A percentile compares a stretch with the other conserved stretches of the same genome.
These are phyloP conservation scores for Rhodamnia argentea DNA, from an alignment of 345 rosid species.

Conservation along the genomic window DNA sequence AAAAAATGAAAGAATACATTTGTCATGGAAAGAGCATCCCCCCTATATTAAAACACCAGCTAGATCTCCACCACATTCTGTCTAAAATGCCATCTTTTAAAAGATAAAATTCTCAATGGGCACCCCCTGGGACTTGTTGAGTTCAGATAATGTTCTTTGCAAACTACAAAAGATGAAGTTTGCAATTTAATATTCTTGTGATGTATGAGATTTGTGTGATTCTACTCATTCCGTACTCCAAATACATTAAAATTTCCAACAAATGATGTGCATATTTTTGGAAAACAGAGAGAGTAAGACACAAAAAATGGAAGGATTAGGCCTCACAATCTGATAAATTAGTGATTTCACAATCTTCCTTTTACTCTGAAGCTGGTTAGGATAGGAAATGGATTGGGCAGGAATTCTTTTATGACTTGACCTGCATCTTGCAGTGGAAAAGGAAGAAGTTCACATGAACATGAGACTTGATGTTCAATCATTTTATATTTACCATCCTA, in stretches of 20 bases:
- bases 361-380: background rate
- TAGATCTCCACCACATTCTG: background rate
- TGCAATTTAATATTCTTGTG: background rate
- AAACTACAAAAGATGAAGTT: background rate
- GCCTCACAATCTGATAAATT: background rate
- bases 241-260: background rate
- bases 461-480: background rate
- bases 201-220: background rate
- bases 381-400: background rate
- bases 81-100: background rate
- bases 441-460: background rate
- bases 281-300: background rate
- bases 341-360: background rate
- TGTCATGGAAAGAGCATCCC: background rate
- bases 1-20: background rate
- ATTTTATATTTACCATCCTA: background rate
- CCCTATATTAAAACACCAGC: background rate
- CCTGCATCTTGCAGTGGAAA: background rate
- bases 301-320: background rate
- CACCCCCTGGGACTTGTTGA: background rate
- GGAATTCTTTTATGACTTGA: background rate
- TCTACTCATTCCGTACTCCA: background rate
- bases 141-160: background rate
- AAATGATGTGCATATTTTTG: background rate
- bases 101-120: background rate